Base-by-base conservation (phyloP, 1,139 yeast species). In the Hyphopichia wangnamkhiaoensis region DNA sequence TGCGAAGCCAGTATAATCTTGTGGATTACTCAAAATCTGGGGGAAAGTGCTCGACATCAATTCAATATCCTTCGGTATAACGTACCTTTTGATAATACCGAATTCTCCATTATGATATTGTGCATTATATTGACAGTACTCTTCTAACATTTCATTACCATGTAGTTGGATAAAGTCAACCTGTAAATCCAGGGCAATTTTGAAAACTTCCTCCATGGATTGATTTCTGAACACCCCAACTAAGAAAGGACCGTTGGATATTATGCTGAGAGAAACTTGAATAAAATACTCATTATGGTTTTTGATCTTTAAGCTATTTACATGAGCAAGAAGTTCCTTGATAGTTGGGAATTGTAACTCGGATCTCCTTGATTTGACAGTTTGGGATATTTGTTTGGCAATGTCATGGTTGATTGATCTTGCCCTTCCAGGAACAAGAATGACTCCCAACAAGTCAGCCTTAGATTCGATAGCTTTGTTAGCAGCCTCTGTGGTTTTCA, bases 171-270 rank as follows among this genome's bases (percentile, higher is more conserved):
- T 85, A 26, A 89, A 69, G 61, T 91, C 98, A 12, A 90, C 58
- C 0, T 68, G 65, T 19, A 83, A 61, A 8, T 71, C 73, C 1
- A 64, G 54, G 5, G 80, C 80, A 1, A 74, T 54, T 8, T 52
- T 45, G 27, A 72, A 59, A 0, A 91, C 84, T 15, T 84, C 84
- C 2, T 77, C 82, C 1, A 84, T 53, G 0, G 82, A 56, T 59
- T 91, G 98, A 59, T 93, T 89, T 44, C 93, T 72, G 63, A 93
- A 90, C 2, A 93, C 98, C 1, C 98, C 98, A 2, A 90, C 97
- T 2, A 86, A 60, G 49, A 70, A 76, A 0, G 96, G 96, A 0
- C 91, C 87, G 42, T 76, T 69, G 33, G 63, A 65, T 2, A 49
- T 44, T 3, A 82, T 48, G 12, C 61, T 48, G n/a, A 50, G 44